These are phyloP conservation scores for Triticum dicoccoides DNA, from an alignment of 176 grass and related monocot genomes.

Conservation along the genomic window DNA sequence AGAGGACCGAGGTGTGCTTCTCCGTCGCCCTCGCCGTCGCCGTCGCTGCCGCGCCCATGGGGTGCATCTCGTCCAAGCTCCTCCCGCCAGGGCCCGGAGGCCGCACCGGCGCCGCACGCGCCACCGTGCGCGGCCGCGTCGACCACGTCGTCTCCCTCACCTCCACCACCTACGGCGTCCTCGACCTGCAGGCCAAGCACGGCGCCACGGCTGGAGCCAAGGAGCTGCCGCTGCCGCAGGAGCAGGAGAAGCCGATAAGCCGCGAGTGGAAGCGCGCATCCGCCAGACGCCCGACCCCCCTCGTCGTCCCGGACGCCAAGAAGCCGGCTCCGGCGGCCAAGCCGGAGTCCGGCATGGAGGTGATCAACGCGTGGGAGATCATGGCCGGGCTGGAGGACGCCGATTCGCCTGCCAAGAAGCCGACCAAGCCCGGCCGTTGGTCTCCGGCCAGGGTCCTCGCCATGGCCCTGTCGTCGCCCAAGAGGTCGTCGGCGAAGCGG, in stretches of 20 bases:
- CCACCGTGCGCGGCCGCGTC: constrained; percentile 41
- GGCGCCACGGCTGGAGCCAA: neutral
- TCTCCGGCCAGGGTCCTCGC: constrained; percentile 58
- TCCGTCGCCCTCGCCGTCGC: neutral
- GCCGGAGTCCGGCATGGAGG: constrained; percentile 57
- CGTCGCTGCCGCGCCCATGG: constrained; percentile 40
- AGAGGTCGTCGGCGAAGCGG: constrained; percentile 36
- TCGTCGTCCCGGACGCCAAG: constrained; percentile 47
- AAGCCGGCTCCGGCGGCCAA: constrained; percentile 23
- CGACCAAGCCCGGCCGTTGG: constrained; percentile 47
- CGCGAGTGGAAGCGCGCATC: constrained; percentile 51
- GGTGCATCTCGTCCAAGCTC: constrained; percentile 94
- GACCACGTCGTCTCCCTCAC: constrained; percentile 93
- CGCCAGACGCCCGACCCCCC: constrained; percentile 40
- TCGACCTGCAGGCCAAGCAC: constrained; percentile 57
- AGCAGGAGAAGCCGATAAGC: constrained; percentile 60
- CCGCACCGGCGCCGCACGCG: constrained; percentile 13
- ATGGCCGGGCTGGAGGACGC: constrained; percentile 83
- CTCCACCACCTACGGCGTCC: constrained; percentile 86
- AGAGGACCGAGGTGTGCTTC: neutral
- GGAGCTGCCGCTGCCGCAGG: constrained; percentile 17
- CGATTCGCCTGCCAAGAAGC: constrained; percentile 68
- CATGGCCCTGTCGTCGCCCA: constrained; percentile 54
- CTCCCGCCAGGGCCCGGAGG: constrained; percentile 55
- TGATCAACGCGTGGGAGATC: constrained; percentile 91